These are phyloP conservation scores for Paramecium primaurelia DNA, from an alignment of 73 alveolate species.

Conservation along the genomic window DNA sequence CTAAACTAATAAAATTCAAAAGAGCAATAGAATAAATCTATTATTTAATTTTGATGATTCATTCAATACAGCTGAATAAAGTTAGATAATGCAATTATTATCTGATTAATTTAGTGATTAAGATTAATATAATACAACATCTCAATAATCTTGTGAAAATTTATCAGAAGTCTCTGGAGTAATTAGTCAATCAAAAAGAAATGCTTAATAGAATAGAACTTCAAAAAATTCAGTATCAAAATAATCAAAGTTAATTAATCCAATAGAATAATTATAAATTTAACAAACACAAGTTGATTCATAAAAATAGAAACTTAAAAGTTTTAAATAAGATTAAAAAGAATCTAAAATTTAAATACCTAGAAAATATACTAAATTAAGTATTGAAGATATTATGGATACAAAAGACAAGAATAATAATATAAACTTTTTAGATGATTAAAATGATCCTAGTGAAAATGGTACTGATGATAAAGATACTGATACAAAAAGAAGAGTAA, in stretches of 20 bases:
- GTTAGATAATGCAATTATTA: background rate
- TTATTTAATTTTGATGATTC: background rate
- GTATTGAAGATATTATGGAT: background rate
- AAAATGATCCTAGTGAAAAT: background rate
- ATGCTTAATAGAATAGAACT: background rate
- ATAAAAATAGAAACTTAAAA: background rate
- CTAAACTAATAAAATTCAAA: background rate
- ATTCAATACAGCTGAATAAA: background rate
- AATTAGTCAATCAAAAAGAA: background rate
- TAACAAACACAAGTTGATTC: background rate
- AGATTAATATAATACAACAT: background rate
- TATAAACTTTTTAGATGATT: background rate
- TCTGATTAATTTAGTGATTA: background rate
- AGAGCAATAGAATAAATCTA: background rate
- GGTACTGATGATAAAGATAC: background rate
- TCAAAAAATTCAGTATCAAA: background rate
- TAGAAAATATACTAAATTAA: background rate
- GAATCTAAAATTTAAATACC: background rate
- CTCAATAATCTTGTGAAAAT: background rate
- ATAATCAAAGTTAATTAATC: background rate
- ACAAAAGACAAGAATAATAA: background rate
- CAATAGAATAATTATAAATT: background rate
- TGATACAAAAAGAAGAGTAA: background rate
- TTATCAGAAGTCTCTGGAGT: background rate
- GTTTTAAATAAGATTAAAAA: background rate